A percentile compares a stretch with the other conserved stretches of the same genome.
These are phyloP conservation scores for Cystoisospora suis DNA, from an alignment of 169 alveolate genomes.

Conservation along the genomic window DNA sequence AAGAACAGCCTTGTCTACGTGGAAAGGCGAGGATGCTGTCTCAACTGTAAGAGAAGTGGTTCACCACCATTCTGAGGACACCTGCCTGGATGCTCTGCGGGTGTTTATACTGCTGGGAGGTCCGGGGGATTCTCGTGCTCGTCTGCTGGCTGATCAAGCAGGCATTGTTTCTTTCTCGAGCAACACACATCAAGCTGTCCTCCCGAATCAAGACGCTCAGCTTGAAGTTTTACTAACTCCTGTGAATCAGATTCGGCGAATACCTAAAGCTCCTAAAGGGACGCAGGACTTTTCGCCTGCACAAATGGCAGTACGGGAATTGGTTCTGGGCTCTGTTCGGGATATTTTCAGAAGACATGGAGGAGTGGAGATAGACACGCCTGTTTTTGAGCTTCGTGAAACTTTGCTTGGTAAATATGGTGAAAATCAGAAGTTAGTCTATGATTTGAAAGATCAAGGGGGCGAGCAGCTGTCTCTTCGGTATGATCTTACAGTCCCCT, in stretches of 20 bases:
- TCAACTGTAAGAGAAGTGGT: background rate
- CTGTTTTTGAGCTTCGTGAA: conserved; percentile 96
- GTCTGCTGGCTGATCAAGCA: background rate
- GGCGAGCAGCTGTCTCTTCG: conserved; percentile 96
- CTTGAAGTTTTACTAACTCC: background rate
- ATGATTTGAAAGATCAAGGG: conserved; percentile 96
- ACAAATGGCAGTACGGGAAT: conserved; percentile 90
- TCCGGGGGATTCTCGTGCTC: conserved; percentile 3
- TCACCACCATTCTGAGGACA: background rate
- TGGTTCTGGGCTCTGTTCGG: conserved; percentile 79
- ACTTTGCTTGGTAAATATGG: conserved; percentile 92
- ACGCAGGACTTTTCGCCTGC: conserved; percentile 92
- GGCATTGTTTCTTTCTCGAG: background rate
- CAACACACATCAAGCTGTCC: background rate
- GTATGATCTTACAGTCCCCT: conserved; percentile 97
- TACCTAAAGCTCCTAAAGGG: conserved; percentile 94
- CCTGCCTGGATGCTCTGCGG: conserved; percentile 9
- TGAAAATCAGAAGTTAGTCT: conserved; percentile 95
- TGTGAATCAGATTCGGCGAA: conserved; percentile 54
- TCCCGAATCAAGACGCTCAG: background rate
- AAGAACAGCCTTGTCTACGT: background rate
- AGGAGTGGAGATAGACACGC: conserved; percentile 97
- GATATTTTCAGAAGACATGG: conserved; percentile 92
- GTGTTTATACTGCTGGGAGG: background rate
- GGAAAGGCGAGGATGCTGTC: background rate